Conservation (phyloP, 2,329 filamentous ascomycete species). For the Trichoderma breve region DNA sequence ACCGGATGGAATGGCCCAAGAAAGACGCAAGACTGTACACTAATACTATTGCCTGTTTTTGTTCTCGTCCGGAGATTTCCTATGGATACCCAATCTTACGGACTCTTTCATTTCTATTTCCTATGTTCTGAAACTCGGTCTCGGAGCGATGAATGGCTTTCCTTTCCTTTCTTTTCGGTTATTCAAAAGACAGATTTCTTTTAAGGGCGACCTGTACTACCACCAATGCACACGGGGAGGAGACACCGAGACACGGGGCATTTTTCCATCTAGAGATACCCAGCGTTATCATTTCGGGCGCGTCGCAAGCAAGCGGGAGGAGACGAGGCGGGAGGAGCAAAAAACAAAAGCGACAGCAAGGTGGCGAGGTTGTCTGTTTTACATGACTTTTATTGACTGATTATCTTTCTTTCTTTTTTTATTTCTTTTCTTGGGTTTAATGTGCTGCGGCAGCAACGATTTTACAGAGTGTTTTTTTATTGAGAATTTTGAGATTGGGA, state of each 20-base stretch:
- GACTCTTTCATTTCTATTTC: constrained; percentile 17
- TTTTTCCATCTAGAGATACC: constrained; percentile 40
- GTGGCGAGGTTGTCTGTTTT: constrained; percentile 19
- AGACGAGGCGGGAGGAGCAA: not conserved
- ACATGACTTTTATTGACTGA: constrained; percentile 8
- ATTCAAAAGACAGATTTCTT: constrained; percentile 23
- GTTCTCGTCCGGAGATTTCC: constrained; percentile 20
- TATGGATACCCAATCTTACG: constrained; percentile 21
- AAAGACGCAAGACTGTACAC: constrained; percentile 21
- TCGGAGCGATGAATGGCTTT: constrained; percentile 19
- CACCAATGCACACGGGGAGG: constrained; percentile 22
- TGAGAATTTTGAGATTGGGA: not conserved
- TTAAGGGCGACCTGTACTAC: constrained; percentile 25
- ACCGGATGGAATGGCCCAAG: constrained; percentile 20
- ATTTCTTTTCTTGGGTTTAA: not conserved
- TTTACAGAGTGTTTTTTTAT: constrained; percentile 1
- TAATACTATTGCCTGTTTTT: constrained; percentile 8
- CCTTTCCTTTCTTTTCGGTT: constrained; percentile 7
- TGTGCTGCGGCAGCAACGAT: not conserved
- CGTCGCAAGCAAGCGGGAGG: constrained; percentile 14
- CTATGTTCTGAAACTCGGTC: constrained; percentile 6
- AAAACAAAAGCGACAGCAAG: constrained; percentile 13
- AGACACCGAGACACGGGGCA: constrained; percentile 28
- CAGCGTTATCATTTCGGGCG: constrained; percentile 27
- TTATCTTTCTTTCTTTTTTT: not conserved